Percentiles rank a stretch among this genome's conserved stretches.
Conservation (phyloP, 2,329 filamentous ascomycete genomes). For the Pleoardoris graminearum region DNA sequence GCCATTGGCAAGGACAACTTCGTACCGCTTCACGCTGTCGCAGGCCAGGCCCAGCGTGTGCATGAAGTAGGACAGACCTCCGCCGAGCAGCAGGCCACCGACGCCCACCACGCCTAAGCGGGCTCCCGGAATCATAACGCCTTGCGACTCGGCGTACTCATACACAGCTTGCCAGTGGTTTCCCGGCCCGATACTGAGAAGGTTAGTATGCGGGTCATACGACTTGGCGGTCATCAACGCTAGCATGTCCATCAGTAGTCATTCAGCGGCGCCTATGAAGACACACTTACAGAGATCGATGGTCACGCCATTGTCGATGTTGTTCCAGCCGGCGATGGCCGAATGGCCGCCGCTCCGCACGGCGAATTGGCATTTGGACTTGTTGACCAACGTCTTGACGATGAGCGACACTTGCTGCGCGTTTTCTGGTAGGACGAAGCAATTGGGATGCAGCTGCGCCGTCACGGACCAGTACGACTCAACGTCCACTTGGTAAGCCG, state of each 20-base stretch:
- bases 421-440: slow-evolving; percentile 28
- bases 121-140: slow-evolving; percentile 11
- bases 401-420: slow-evolving; percentile 21
- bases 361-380: slow-evolving; percentile 14
- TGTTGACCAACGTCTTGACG: slow-evolving; percentile 17
- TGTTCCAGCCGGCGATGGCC: slow-evolving; percentile 16
- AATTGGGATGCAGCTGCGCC: too few species aligned
- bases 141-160: slow-evolving; percentile 1
- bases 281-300: slow-evolving; percentile 25
- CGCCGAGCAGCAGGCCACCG: slow-evolving; percentile 20
- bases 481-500: too few species aligned
- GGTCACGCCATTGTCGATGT: slow-evolving; percentile 22
- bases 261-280: too few species aligned
- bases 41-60: slow-evolving; percentile 13
- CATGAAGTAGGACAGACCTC: slow-evolving; percentile 15
- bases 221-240: slow-evolving; percentile 13
- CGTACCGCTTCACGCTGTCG: slow-evolving; percentile 26
- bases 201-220: slow-evolving; percentile 3
- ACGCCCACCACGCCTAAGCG: slow-evolving; percentile 17
- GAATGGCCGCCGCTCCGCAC: slow-evolving; percentile 23
- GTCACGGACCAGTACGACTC: too few species aligned
- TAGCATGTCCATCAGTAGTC: too few species aligned
- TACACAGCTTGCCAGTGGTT: slow-evolving; percentile 24
- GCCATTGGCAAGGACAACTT: slow-evolving; percentile 46
- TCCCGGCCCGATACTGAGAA: slow-evolving; percentile 17